Percentiles rank a stretch among this genome's conserved stretches.
phyloP scores from a whole-genome alignment of 1,284 basidiomycete genomes.

The Moniliophthora roreri region DNA sequence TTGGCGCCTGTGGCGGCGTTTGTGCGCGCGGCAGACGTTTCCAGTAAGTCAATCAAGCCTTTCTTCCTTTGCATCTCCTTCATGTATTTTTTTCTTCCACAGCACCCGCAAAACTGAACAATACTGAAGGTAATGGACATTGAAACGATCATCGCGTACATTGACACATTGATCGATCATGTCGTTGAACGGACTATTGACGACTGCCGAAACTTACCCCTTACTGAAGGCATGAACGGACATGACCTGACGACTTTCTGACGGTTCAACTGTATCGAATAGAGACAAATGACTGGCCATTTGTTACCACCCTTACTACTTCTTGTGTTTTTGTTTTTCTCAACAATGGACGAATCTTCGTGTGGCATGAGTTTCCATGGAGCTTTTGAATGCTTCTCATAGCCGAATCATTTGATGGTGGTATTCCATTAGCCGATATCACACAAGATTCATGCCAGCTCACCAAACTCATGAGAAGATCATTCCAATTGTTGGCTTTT shows the following conservation, averaged over 20 bases:
- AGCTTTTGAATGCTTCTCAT: no score
- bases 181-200: neutral
- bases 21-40: slow-evolving; percentile 27
- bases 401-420: no score
- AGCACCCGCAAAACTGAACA: slow-evolving; percentile 9
- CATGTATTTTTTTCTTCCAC: neutral
- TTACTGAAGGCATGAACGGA: slow-evolving; percentile 2
- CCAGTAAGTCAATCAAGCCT: slow-evolving; percentile 7
- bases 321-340: neutral
- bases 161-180: slow-evolving; percentile 1
- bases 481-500: no score
- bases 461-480: no score
- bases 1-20: slow-evolving; percentile 39
- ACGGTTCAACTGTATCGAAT: neutral
- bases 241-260: neutral
- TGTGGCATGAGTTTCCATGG: no score
- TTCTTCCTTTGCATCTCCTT: neutral
- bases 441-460: no score
- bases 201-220: neutral
- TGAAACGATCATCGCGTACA: neutral
- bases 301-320: neutral
- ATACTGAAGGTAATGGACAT: neutral
- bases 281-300: neutral
- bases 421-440: no score
- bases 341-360: no score